phyloP scores from a whole-genome alignment of 148 eudicot species.

The Camellia japonica region DNA sequence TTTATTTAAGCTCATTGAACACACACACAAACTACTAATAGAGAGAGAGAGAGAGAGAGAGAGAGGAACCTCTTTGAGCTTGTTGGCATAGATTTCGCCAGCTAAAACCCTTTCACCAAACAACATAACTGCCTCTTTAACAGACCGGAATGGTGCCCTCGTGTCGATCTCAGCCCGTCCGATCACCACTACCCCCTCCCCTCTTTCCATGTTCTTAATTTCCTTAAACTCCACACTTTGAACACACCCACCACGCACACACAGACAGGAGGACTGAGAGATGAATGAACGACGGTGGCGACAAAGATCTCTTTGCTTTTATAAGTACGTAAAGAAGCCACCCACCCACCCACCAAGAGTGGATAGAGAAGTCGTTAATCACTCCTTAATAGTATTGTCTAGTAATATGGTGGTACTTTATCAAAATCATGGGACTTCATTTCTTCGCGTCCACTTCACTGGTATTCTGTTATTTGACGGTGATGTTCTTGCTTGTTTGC shows the following conservation, averaged over 20 bases:
- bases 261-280: neutral
- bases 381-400: neutral
- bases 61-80: slow-evolving; percentile 66
- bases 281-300: slow-evolving; percentile 12
- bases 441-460: slow-evolving; percentile 95
- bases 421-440: slow-evolving; percentile 33
- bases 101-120: slow-evolving; percentile 83
- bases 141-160: slow-evolving; percentile 72
- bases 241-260: neutral
- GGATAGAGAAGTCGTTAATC: neutral
- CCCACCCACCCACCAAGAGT: neutral
- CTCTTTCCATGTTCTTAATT: slow-evolving; percentile 28
- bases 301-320: slow-evolving; percentile 6
- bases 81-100: slow-evolving; percentile 64
- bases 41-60: neutral
- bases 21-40: too few species aligned
- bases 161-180: slow-evolving; percentile 71
- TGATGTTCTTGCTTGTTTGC: slow-evolving; percentile 20
- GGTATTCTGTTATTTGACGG: slow-evolving; percentile 48
- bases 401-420: slow-evolving; percentile 14
- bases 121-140: slow-evolving; percentile 71
- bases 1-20: too few species aligned
- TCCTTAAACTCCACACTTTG: neutral
- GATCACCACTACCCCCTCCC: slow-evolving; percentile 50
- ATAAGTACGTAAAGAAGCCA: neutral